phyloP scores from a whole-genome alignment of 352 stramenopile genomes.

The Aphanomyces invadans region DNA sequence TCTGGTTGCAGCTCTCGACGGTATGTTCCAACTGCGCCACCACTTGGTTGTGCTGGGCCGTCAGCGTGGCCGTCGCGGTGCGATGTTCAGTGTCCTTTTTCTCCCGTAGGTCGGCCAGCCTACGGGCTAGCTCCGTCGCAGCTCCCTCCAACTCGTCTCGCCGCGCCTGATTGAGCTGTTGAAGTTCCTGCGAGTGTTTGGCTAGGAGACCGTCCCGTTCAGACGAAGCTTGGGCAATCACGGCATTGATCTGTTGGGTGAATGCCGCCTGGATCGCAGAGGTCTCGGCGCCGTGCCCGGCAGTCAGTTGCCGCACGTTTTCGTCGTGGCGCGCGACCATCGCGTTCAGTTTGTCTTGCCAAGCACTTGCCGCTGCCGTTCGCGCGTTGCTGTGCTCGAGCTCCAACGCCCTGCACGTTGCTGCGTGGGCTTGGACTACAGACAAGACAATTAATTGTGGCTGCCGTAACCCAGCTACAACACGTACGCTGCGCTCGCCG shows the following conservation, averaged over 20 bases:
- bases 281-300: background rate
- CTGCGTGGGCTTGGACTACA: background rate
- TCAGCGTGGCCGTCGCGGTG: conserved; percentile 13
- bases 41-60: conserved; percentile 7
- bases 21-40: background rate
- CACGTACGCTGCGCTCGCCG: background rate
- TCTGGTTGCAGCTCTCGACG: background rate
- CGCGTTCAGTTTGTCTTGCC: background rate
- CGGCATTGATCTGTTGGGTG: background rate
- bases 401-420: background rate
- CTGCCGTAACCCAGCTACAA: background rate
- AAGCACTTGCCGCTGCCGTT: background rate
- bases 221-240: background rate
- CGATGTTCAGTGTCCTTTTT: conserved; percentile 26
- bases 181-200: background rate
- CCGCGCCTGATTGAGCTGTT: background rate
- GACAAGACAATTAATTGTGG: background rate
- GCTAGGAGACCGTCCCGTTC: background rate
- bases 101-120: conserved; percentile 25
- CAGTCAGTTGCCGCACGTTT: background rate
- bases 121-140: conserved; percentile 13
- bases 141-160: conserved; percentile 25
- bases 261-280: background rate
- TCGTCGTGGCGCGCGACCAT: too few species aligned
- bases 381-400: background rate